phyloP scores from a whole-genome alignment of 495 filamentous ascomycete species.

The Xylaria scruposa region DNA sequence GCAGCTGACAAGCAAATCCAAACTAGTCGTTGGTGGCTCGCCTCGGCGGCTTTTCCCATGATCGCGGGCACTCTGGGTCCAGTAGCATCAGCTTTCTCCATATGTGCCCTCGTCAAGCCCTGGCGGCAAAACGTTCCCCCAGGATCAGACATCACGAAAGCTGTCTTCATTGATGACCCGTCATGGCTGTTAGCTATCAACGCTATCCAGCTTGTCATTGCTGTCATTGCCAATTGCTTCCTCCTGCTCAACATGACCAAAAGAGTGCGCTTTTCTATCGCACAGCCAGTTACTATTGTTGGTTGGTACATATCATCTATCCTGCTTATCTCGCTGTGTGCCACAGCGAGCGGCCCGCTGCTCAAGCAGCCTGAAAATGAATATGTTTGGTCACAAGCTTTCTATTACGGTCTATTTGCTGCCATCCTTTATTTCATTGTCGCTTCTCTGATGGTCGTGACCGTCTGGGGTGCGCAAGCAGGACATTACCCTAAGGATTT shows the following conservation, averaged over 20 bases:
- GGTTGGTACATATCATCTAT: constrained; percentile 72
- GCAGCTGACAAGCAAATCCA: constrained; percentile 16
- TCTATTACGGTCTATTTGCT: constrained; percentile 81
- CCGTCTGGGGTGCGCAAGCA: constrained; percentile 66
- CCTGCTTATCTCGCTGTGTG: constrained; percentile 64
- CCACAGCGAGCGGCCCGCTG: constrained; percentile 60
- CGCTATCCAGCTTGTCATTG: constrained; percentile 72
- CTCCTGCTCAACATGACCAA: constrained; percentile 87
- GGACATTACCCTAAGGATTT: constrained; percentile 75
- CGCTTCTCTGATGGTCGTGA: constrained; percentile 71
- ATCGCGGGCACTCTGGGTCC: constrained; percentile 85
- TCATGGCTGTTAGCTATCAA: constrained; percentile 77
- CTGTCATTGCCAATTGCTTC: constrained; percentile 72
- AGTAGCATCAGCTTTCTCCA: constrained; percentile 78
- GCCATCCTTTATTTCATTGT: constrained; percentile 79
- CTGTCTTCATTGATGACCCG: constrained; percentile 67
- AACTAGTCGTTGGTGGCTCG: constrained; percentile 81
- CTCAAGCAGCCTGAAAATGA: constrained; percentile 54
- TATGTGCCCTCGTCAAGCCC: constrained; percentile 74
- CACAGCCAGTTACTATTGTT: constrained; percentile 70
- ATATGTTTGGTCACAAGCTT: constrained; percentile 72
- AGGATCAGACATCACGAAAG: constrained; percentile 54
- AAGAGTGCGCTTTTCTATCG: constrained; percentile 77
- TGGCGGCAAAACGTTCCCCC: constrained; percentile 73
- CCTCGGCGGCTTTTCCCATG: constrained; percentile 80